Conservation (phyloP, 2,329 filamentous ascomycete genomes). For the Lasiodiplodia sp. region DNA sequence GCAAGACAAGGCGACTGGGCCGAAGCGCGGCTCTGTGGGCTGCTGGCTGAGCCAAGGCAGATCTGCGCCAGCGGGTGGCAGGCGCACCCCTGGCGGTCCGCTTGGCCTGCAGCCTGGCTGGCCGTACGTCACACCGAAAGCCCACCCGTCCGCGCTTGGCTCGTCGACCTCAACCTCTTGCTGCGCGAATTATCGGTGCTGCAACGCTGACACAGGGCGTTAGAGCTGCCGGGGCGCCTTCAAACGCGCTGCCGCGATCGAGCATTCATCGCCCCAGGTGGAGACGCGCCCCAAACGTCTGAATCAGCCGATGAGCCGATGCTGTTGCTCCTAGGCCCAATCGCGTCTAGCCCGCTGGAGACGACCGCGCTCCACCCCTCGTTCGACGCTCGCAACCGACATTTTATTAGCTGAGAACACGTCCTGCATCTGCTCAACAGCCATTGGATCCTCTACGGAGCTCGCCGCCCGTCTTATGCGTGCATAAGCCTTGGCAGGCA, state of each 20-base stretch:
- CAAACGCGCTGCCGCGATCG: constrained; percentile 17
- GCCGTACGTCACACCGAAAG: constrained; percentile 24
- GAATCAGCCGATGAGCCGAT: constrained; percentile 26
- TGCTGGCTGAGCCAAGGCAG: neutral
- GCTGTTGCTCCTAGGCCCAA: neutral
- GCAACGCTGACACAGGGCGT: neutral
- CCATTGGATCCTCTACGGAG: constrained; percentile 6
- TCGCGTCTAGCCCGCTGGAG: constrained; percentile 19
- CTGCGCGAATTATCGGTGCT: constrained; percentile 9
- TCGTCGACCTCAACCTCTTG: constrained; percentile 7
- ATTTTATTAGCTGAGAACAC: neutral
- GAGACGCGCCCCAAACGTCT: neutral
- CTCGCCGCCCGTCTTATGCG: constrained; percentile 1
- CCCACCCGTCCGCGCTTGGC: neutral
- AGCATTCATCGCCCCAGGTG: neutral
- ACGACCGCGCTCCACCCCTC: constrained; percentile 18
- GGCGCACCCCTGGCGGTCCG: neutral
- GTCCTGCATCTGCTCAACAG: constrained; percentile 2
- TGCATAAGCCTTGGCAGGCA: constrained; percentile 16
- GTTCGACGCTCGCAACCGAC: constrained; percentile 19
- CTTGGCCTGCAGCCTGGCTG: constrained; percentile 19
- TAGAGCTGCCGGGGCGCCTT: constrained; percentile 13
- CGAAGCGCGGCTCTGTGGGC: constrained; percentile 13
- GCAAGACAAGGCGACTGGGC: neutral
- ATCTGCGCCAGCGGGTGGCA: neutral